Conservation (phyloP, 768 basidiomycete genomes). For the Mycena galericulata region DNA sequence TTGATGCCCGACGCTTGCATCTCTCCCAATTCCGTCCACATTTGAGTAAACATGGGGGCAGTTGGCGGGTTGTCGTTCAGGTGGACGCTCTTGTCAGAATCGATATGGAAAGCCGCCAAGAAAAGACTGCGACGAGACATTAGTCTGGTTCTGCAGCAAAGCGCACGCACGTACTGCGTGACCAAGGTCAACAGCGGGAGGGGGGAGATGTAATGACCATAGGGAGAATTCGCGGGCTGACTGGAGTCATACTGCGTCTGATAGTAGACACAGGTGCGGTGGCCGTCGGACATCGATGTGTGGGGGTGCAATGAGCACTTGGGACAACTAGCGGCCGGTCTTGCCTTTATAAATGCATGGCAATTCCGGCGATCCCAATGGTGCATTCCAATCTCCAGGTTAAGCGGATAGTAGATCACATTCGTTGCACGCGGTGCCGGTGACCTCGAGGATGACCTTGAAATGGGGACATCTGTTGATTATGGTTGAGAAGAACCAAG, state of each 20-base stretch:
- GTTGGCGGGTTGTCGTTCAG: constrained; percentile 38
- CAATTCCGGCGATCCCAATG: constrained; percentile 1
- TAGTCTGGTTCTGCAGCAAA: not conserved
- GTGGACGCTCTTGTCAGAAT: constrained; percentile 36
- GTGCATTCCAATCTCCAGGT: not conserved
- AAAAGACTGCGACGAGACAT: constrained; percentile 26
- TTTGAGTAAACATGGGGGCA: constrained; percentile 36
- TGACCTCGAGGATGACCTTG: no score
- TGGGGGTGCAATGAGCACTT: not conserved
- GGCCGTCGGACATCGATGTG: constrained; percentile 34
- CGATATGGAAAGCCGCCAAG: constrained; percentile 42
- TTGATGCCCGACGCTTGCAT: constrained; percentile 40
- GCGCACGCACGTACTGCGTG: constrained; percentile 32
- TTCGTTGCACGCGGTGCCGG: no score
- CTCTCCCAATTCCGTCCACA: constrained; percentile 40
- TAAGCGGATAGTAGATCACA: no score
- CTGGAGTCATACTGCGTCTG: constrained; percentile 41
- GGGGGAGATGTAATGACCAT: constrained; percentile 38
- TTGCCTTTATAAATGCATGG: constrained; percentile 21
- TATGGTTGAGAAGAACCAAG: no score
- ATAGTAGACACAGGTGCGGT: constrained; percentile 41
- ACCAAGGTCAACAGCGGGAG: constrained; percentile 38
- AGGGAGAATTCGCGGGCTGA: constrained; percentile 24
- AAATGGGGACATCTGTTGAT: no score
- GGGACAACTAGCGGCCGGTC: not conserved